A percentile compares a stretch with the other conserved stretches of the same genome.
Conservation (phyloP, 2,329 filamentous ascomycete species). For the Verticillium dahliae region DNA sequence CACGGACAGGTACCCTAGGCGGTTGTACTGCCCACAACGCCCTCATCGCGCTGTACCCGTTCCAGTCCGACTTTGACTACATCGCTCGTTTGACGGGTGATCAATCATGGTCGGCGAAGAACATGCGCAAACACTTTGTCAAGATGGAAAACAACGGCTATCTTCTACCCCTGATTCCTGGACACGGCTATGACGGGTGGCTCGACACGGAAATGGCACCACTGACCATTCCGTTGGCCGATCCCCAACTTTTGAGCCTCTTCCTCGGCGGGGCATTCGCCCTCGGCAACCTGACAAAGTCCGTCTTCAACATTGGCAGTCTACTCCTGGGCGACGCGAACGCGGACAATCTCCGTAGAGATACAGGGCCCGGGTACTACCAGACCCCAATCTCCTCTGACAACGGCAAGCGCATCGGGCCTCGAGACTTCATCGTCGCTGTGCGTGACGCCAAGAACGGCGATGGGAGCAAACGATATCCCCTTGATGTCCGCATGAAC, state of each 20-base stretch:
- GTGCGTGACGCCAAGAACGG: slow-evolving; percentile 37
- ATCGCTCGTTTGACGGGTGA: slow-evolving; percentile 50
- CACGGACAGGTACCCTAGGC: slow-evolving; percentile 48
- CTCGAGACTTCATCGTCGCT: slow-evolving; percentile 48
- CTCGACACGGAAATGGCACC: slow-evolving; percentile 42
- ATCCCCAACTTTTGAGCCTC: slow-evolving; percentile 46
- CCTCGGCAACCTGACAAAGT: slow-evolving; percentile 27
- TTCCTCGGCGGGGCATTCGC: slow-evolving; percentile 45
- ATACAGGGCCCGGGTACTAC: slow-evolving; percentile 40
- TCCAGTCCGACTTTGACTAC: slow-evolving; percentile 45
- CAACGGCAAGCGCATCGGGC: slow-evolving; percentile 41
- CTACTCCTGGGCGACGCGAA: slow-evolving; percentile 46
- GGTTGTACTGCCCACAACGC: slow-evolving; percentile 53
- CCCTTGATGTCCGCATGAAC: slow-evolving; percentile 46
- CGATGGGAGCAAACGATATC: slow-evolving; percentile 45
- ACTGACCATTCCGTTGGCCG: slow-evolving; percentile 42
- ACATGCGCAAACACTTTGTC: slow-evolving; percentile 52
- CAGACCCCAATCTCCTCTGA: slow-evolving; percentile 52
- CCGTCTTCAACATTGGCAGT: slow-evolving; percentile 20
- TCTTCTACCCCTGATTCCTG: slow-evolving; percentile 29
- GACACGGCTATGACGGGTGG: slow-evolving; percentile 50
- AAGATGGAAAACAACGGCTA: slow-evolving; percentile 49
- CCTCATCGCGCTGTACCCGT: slow-evolving; percentile 44
- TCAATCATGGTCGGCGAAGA: slow-evolving; percentile 42
- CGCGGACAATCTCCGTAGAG: slow-evolving; percentile 33